Conservation (phyloP, 2,329 filamentous ascomycete genomes). For the Colletotrichum salicis region DNA sequence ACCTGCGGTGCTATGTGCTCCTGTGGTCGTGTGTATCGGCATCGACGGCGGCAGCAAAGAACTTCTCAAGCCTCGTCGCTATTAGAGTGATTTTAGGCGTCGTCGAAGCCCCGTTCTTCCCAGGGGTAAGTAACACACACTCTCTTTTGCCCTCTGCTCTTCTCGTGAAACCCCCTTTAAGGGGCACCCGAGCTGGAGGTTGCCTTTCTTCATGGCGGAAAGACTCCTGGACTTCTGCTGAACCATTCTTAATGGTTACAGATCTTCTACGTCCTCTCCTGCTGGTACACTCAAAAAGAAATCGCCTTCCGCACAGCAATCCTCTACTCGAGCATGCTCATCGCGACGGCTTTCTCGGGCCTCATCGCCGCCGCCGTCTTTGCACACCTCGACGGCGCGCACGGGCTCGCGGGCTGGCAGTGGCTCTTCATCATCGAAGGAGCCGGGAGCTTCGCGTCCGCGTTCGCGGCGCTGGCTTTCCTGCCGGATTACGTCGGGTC, state of each 20-base stretch:
- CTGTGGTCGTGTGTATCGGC: constrained; percentile 35
- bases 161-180: too few species aligned
- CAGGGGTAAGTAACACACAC: constrained; percentile 16
- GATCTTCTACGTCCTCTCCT: constrained; percentile 37
- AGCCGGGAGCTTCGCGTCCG: constrained; percentile 44
- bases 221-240: too few species aligned
- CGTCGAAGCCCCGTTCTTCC: constrained; percentile 34
- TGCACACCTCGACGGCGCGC: constrained; percentile 55
- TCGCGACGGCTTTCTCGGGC: constrained; percentile 52
- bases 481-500: constrained; percentile 39
- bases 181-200: too few species aligned
- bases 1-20: constrained; percentile 37
- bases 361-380: constrained; percentile 57
- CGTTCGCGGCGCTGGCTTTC: constrained; percentile 37
- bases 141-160: not conserved
- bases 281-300: constrained; percentile 35
- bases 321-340: constrained; percentile 35
- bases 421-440: constrained; percentile 79
- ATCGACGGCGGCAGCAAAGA: constrained; percentile 29
- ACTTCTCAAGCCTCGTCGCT: constrained; percentile 24
- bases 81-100: constrained; percentile 25
- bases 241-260: too few species aligned
- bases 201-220: too few species aligned
- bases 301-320: constrained; percentile 30
- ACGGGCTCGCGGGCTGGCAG: constrained; percentile 70